Conservation (phyloP, 306 rosid genomes). For the Prunus mume region DNA sequence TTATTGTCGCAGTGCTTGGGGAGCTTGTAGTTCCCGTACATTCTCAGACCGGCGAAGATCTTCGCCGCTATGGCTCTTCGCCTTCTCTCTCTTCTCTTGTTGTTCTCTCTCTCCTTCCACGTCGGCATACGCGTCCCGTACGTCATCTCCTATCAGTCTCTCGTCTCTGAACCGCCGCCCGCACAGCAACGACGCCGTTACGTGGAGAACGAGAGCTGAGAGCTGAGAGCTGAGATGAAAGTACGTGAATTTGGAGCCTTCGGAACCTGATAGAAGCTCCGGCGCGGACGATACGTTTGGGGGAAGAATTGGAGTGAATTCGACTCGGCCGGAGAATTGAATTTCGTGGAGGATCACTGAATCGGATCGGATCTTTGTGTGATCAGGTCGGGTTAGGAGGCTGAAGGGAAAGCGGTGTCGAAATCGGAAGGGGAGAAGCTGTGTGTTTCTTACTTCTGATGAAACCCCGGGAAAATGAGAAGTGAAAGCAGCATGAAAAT, state of each 20-base stretch:
- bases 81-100: slow-evolving; percentile 76
- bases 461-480: slow-evolving; percentile 21
- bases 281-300: not conserved
- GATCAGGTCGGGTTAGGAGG: slow-evolving; percentile 6
- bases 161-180: not conserved
- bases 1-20: slow-evolving; percentile 95
- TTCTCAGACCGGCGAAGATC: slow-evolving; percentile 80
- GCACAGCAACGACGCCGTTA: not conserved
- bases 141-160: slow-evolving; percentile 48
- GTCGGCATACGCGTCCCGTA: slow-evolving; percentile 76
- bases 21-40: slow-evolving; percentile 81
- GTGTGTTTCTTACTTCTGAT: not conserved
- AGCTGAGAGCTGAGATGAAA: slow-evolving; percentile 5
- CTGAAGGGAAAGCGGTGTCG: slow-evolving; percentile 19
- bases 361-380: slow-evolving; percentile 34
- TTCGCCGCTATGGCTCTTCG: slow-evolving; percentile 81
- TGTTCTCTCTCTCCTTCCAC: slow-evolving; percentile 92
- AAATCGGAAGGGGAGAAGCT: not conserved
- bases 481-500: not conserved
- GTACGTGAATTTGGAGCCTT: not conserved
- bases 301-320: not conserved
- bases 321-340: not conserved
- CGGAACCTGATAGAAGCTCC: not conserved
- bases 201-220: not conserved
- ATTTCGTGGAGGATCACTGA: slow-evolving; percentile 14